Evolutionary conservation across 768 basidiomycete genomes (phyloP).

Genomic region (Lactarius sanguifluus): DNA sequence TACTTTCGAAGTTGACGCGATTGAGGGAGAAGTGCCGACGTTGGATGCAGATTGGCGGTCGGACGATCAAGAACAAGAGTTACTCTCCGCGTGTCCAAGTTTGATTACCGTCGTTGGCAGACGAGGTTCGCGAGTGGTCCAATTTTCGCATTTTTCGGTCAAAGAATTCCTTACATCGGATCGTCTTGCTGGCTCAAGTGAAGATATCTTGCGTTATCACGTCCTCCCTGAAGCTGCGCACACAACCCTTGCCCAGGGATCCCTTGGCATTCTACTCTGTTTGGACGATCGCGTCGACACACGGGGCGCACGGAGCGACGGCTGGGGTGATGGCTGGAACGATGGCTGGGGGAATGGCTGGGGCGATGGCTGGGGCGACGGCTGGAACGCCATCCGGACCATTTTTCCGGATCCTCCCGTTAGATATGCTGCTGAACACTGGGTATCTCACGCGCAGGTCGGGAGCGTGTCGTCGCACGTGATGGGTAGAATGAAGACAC

Average conservation of each 20-base stretch:
- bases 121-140: neutral
- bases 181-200: neutral
- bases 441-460: neutral
- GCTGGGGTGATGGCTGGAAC: too few relatives aligned
- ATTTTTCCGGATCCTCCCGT: neutral
- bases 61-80: neutral
- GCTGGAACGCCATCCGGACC: too few relatives aligned
- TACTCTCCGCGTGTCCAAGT: neutral
- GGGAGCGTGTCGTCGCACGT: neutral
- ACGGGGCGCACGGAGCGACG: too few relatives aligned
- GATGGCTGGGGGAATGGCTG: too few relatives aligned
- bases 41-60: neutral
- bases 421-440: neutral
- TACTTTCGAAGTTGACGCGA: neutral
- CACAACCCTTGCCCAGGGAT: neutral
- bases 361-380: too few relatives aligned
- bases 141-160: neutral
- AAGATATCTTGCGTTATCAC: neutral
- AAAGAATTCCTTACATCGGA: neutral
- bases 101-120: neutral
- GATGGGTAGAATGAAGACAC: neutral
- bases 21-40: neutral
- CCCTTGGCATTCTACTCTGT: neutral
- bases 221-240: neutral
- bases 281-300: neutral